These are phyloP conservation scores for Fragosphaeria purpurea DNA, from an alignment of 2,329 filamentous ascomycete species.

Conservation along the genomic window DNA sequence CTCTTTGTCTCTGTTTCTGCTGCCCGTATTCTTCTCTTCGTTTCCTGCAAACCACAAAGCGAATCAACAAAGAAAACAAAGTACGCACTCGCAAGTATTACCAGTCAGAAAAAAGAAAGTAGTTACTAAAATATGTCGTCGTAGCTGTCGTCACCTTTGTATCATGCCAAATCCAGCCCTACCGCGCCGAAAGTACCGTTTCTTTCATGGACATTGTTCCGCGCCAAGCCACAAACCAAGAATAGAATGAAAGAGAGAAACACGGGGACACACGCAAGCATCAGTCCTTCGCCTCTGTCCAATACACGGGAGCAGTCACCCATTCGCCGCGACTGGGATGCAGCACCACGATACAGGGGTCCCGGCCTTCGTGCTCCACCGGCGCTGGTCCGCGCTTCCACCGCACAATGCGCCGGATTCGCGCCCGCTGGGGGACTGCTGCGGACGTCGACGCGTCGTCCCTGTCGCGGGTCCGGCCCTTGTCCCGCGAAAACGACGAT, in stretches of 20 bases:
- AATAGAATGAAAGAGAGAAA: neutral
- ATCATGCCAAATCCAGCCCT: too few relatives aligned
- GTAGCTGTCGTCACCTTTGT: too few relatives aligned
- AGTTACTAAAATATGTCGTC: too few relatives aligned
- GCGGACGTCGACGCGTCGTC: constrained; percentile 3
- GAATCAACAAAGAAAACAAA: too few relatives aligned
- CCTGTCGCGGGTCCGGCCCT: neutral
- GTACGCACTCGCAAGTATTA: too few relatives aligned
- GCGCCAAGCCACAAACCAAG: neutral
- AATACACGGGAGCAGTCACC: constrained; percentile 13
- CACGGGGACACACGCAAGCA: neutral
- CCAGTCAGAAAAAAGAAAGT: too few relatives aligned
- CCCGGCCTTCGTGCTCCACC: constrained; percentile 11
- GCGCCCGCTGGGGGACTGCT: constrained; percentile 1
- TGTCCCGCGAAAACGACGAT: constrained; percentile 1
- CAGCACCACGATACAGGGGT: constrained; percentile 14
- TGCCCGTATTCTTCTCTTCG: too few relatives aligned
- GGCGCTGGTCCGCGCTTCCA: constrained; percentile 9
- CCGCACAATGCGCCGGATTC: constrained; percentile 11
- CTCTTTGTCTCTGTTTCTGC: too few relatives aligned
- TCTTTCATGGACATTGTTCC: too few relatives aligned
- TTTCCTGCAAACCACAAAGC: too few relatives aligned
- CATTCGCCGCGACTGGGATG: constrained; percentile 15
- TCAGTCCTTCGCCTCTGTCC: constrained; percentile 7
- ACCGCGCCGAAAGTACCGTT: too few relatives aligned